These are phyloP conservation scores for Fabrea salina DNA, from an alignment of 169 alveolate species.

Conservation along the genomic window DNA sequence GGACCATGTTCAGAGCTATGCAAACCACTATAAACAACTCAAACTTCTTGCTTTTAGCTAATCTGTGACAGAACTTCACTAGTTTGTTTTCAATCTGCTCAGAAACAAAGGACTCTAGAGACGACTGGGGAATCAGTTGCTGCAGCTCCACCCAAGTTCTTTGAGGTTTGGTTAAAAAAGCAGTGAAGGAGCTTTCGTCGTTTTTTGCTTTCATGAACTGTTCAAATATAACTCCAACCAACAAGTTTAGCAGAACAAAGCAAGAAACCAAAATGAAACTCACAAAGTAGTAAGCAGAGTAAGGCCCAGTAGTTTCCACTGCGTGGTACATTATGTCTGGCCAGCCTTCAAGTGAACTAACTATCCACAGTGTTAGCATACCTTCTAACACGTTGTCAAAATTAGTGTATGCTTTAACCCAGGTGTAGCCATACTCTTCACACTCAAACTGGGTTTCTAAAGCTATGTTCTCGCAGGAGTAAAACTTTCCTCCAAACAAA, in stretches of 20 bases:
- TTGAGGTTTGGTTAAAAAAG: constrained; percentile 45
- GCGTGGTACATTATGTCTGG: constrained; percentile 64
- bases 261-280: constrained; percentile 70
- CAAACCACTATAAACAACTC: constrained; percentile 71
- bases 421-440: constrained; percentile 45
- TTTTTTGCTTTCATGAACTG: constrained; percentile 76
- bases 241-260: constrained; percentile 71
- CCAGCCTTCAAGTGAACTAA: constrained; percentile 84
- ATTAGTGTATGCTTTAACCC: constrained; percentile 60
- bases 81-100: constrained; percentile 30
- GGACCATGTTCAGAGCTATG: constrained; percentile 72
- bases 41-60: constrained; percentile 44
- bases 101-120: constrained; percentile 42
- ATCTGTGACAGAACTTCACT: neutral
- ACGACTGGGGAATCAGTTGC: constrained; percentile 67
- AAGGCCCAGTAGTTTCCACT: constrained; percentile 41
- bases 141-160: constrained; percentile 69
- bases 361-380: constrained; percentile 71
- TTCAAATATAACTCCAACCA: constrained; percentile 80
- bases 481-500: constrained; percentile 66
- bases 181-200: constrained; percentile 56
- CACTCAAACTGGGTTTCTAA: constrained; percentile 22
- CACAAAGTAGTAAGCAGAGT: constrained; percentile 55
- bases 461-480: constrained; percentile 48
- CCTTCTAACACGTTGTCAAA: constrained; percentile 74